Base-by-base conservation (phyloP, 768 basidiomycete genomes). In the Heimioporus sp. region DNA sequence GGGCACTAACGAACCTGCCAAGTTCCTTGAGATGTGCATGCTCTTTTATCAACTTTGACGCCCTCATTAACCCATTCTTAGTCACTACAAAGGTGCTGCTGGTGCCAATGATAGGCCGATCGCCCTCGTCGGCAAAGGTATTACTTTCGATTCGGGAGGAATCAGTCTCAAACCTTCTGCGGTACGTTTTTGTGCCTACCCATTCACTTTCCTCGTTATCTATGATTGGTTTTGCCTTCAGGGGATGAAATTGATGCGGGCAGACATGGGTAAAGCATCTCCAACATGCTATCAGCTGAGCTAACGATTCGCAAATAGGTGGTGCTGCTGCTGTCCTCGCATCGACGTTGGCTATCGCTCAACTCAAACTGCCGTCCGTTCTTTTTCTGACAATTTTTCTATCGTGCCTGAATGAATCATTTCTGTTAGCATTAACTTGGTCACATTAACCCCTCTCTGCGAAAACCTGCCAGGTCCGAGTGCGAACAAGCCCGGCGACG, bases 81-180 rank as follows among this genome's bases (percentile, higher is more conserved):
- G 89, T 49, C 86, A 87, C 69, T 95, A 95, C 78, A 85, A 85
- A 31, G 90, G 90, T n/a, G 85, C 81, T 2, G 64, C 78, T 3
- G 69, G 76, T 50, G 73, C 76, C 55, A 70, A 77, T 45, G 82
- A 73, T 0, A 75, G 75, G 48, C 90, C 90, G 4, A 73, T 90
- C 13, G 86, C 82, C 3, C 76, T 91, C 53, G 89, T 94, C 34
- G 92, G 92, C 32, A 93, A 94, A 66, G 92, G 92, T 54, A 85
- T 94, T 64, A 92, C 91, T 15, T 95, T 94, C 57, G 91, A 95
- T 68, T 83, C 84, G 3, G 91, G 91, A 76, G 90, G 90, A 58
- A 92, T 92, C 68, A 87, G 86, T 53, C 71, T 95, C 68, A 94
- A 94, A 70, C 82, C 88, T n/a, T 64, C 77, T 32, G 76, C 77